Evolutionary conservation across 2,329 filamentous ascomycete species (phyloP).

Genomic region (Microdochium trichocladiopsis): DNA sequence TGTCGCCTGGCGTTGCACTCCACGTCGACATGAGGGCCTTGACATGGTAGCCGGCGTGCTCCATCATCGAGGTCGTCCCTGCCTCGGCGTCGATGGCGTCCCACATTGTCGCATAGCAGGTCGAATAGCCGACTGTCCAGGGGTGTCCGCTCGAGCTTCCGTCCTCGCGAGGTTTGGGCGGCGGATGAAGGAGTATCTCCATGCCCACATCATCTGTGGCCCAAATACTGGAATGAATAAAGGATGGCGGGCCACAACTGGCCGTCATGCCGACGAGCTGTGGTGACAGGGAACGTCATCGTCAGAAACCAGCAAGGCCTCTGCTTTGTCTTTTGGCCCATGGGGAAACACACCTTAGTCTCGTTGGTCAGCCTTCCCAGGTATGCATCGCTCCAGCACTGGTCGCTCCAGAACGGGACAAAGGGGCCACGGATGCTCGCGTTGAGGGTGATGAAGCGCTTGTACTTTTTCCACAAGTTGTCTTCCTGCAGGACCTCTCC

Average conservation of each 20-base stretch:
- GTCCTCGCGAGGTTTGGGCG: constrained; percentile 7
- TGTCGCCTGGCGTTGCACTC: constrained; percentile 13
- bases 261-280: constrained; percentile 29
- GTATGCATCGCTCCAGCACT: constrained; percentile 29
- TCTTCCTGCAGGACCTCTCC: constrained; percentile 23
- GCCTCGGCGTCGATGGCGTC: constrained; percentile 23
- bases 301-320: background rate
- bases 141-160: constrained; percentile 14
- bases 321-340: background rate
- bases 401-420: constrained; percentile 22
- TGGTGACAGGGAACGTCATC: background rate
- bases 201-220: constrained; percentile 30
- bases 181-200: constrained; percentile 22
- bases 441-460: constrained; percentile 27
- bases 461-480: constrained; percentile 24
- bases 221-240: constrained; percentile 29
- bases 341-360: constrained; percentile 15
- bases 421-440: constrained; percentile 28
- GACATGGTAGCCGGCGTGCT: constrained; percentile 22
- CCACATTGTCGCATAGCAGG: constrained; percentile 18
- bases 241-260: constrained; percentile 24
- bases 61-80: constrained; percentile 19
- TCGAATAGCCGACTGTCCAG: constrained; percentile 18
- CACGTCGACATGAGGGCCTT: constrained; percentile 20
- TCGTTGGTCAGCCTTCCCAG: constrained; percentile 19